These are phyloP conservation scores for Ophiostoma pallidulum DNA, from an alignment of 2,329 filamentous ascomycete genomes.

Conservation along the genomic window DNA sequence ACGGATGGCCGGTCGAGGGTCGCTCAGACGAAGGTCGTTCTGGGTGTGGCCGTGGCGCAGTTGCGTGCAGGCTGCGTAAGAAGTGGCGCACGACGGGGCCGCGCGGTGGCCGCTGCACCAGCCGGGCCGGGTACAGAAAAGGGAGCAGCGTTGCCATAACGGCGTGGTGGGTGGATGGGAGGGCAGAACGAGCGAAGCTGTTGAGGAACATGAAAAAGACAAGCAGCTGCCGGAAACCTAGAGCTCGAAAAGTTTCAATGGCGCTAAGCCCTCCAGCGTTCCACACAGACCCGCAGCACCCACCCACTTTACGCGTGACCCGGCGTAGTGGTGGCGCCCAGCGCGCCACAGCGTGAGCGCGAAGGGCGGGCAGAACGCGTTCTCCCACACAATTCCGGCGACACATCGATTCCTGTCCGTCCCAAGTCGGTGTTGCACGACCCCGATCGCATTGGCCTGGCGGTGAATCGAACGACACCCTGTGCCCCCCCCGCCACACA, in stretches of 20 bases:
- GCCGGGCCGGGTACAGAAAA: conserved; percentile 65
- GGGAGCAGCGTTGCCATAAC: conserved; percentile 39
- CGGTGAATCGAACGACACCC: no score
- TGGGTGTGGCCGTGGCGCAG: conserved; percentile 12
- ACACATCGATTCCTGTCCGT: no score
- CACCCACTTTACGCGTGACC: conserved; percentile 11
- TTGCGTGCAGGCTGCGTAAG: conserved; percentile 20
- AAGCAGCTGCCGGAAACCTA: no score
- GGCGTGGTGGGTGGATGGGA: not conserved
- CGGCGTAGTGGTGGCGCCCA: not conserved
- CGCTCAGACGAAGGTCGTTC: not conserved
- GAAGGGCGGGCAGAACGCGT: conserved; percentile 4
- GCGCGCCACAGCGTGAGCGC: not conserved
- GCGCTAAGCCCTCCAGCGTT: no score
- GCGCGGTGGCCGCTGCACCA: conserved; percentile 36
- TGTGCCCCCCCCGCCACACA: no score
- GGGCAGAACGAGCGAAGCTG: no score
- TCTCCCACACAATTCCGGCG: no score
- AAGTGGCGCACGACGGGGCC: conserved; percentile 19
- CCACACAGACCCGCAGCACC: not conserved
- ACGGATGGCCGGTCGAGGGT: not conserved
- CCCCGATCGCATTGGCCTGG: no score
- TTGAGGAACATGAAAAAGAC: no score
- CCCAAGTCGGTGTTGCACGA: no score
- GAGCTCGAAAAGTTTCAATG: no score